A percentile compares a stretch with the other conserved stretches of the same genome.
Evolutionary conservation across 2,329 filamentous ascomycete species (phyloP).

Genomic region (Grosmannia serpens): DNA sequence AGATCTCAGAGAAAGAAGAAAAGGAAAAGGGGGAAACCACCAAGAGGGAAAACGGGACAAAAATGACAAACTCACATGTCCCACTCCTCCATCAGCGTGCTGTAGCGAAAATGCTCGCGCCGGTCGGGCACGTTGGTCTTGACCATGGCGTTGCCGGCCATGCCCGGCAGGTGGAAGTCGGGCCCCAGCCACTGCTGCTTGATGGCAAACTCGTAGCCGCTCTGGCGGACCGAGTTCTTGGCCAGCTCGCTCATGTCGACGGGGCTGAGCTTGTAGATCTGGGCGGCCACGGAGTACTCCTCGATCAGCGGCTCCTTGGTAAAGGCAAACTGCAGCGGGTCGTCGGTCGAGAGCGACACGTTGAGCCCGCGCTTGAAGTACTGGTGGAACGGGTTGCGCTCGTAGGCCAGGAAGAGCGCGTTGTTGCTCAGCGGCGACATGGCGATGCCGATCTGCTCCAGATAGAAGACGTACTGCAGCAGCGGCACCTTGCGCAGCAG

Average conservation of each 20-base stretch:
- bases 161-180: slow-evolving; percentile 66
- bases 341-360: slow-evolving; percentile 91
- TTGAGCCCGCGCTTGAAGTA: slow-evolving; percentile 95
- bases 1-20: no score
- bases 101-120: slow-evolving; percentile 76
- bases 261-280: slow-evolving; percentile 94
- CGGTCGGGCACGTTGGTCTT: slow-evolving; percentile 96
- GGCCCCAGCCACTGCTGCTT: slow-evolving; percentile 87
- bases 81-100: slow-evolving; percentile 74
- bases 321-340: slow-evolving; percentile 94
- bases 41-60: no score
- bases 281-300: slow-evolving; percentile 93
- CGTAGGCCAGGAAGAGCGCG: slow-evolving; percentile 88
- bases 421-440: slow-evolving; percentile 99
- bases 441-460: slow-evolving; percentile 95
- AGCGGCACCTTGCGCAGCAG: slow-evolving; percentile 87
- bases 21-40: no score
- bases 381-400: slow-evolving; percentile 88
- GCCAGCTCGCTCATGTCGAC: slow-evolving; percentile 98
- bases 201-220: slow-evolving; percentile 78
- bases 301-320: slow-evolving; percentile 97
- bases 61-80: slow-evolving; percentile 53
- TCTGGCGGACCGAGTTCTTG: slow-evolving; percentile 90
- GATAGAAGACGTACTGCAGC: slow-evolving; percentile 93
- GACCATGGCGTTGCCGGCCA: slow-evolving; percentile 78